Evolutionary conservation across 2,329 filamentous ascomycete species (phyloP), one percentile per base, ranked within the genome.

Genomic region (Xylariaceae sp.): DNA sequence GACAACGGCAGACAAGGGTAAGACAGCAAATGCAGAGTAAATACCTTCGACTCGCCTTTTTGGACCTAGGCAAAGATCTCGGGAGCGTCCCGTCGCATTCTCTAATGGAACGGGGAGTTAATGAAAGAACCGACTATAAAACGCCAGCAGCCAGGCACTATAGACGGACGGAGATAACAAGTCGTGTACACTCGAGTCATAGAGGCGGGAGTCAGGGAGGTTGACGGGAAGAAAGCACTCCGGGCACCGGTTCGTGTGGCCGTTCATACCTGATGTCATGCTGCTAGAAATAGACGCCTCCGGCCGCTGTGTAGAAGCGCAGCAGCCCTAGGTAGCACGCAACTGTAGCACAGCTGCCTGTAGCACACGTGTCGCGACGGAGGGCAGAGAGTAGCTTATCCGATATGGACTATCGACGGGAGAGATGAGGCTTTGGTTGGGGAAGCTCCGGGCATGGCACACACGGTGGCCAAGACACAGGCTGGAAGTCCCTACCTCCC

Each of bases 391-490:
- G 19, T 41, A 47, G 30, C 41, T 26, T 18, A 36, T 21, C 49
- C 41, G 22, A 53, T 45, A 16, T 29, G 16, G n/a, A 34, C 10
- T 45, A 16, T 29, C 21, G n/a, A 34, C 10, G 18, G 32, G 9
- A 22, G 18, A 41, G 45, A 26, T 47, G 15, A 53, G 43, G 55
- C 48, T 30, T n/a, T 46, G 47, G 48, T 49, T 59, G 57, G 57
- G 57, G 57, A 57, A 59, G 54, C 46, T 57, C 57, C 57, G 57
- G 34, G 32, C 32, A 22, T 46, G n/a, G n/a, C n/a, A 26, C 34
- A 47, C 42, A 32, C 37, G 26, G 18, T 21, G 42, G 50, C 36
- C 47, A 51, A 49, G 50, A 50, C 50, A 30, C 36, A 32, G 44
- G 36, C 26, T 15, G 21, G 22, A 12, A 16, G 2, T 21, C 30